These are phyloP conservation scores for Heterobasidion parviporum DNA, from an alignment of 1,284 basidiomycete genomes.

Conservation along the genomic window DNA sequence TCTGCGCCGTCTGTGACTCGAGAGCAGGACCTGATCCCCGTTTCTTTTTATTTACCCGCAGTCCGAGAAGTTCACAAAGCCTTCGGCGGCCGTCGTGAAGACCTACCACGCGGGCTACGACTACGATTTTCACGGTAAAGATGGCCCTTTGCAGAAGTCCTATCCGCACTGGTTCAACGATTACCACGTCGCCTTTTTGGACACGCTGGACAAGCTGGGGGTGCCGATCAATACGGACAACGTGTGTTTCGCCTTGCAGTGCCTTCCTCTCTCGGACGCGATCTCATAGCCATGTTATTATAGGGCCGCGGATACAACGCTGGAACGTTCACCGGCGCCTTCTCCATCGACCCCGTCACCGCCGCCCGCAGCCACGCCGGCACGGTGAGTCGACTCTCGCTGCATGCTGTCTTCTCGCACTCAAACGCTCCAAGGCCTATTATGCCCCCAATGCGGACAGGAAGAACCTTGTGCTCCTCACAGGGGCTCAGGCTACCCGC, in stretches of 20 bases:
- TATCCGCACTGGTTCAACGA: not conserved
- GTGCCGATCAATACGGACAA: constrained; percentile 1
- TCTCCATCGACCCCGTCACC: constrained; percentile 1
- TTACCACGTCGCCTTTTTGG: not conserved
- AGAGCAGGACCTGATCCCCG: not conserved
- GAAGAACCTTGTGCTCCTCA: constrained; percentile 5
- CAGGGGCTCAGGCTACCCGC: constrained; percentile 4
- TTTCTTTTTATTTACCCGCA: not conserved
- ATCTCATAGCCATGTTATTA: not conserved
- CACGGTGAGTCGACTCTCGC: not conserved
- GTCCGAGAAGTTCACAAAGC: constrained; percentile 1
- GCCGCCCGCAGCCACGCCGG: constrained; percentile 5
- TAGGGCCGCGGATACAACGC: not conserved
- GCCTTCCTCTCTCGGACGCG: not conserved
- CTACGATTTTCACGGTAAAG: not conserved
- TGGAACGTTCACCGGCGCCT: not conserved
- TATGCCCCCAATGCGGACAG: constrained; percentile 5
- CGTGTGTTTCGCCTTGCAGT: not conserved
- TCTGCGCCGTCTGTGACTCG: not conserved
- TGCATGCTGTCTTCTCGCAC: not conserved
- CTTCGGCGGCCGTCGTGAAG: not conserved
- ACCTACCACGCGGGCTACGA: not conserved
- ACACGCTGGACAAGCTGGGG: not conserved
- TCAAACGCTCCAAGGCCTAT: not conserved
- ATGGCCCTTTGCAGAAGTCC: constrained; percentile 2